Evolutionary conservation across 495 filamentous ascomycete species (phyloP).

Genomic region (Monascus purpureus): DNA sequence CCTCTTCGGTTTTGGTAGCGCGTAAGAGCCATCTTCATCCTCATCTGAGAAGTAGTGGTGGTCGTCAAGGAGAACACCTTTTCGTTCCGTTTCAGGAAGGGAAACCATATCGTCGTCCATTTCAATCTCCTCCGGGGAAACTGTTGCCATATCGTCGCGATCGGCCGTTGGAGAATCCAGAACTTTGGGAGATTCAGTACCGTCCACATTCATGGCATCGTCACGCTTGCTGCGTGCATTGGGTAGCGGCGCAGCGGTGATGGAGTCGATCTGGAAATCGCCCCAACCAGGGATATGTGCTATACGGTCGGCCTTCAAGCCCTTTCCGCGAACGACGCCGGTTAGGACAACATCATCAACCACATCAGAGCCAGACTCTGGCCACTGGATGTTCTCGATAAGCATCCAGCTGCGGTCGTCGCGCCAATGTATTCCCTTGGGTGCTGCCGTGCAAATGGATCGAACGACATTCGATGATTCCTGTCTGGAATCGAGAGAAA

Average conservation of each 20-base stretch:
- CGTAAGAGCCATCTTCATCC: slow-evolving; percentile 51
- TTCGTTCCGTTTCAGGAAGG: slow-evolving; percentile 42
- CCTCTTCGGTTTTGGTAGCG: slow-evolving; percentile 49
- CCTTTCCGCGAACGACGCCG: slow-evolving; percentile 73
- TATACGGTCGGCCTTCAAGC: slow-evolving; percentile 76
- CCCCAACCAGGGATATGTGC: slow-evolving; percentile 91
- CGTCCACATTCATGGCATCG: slow-evolving; percentile 59
- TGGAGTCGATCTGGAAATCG: slow-evolving; percentile 84
- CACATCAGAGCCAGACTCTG: slow-evolving; percentile 29
- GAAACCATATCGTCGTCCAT: slow-evolving; percentile 54
- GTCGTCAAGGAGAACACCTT: slow-evolving; percentile 84
- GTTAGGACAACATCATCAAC: slow-evolving; percentile 55
- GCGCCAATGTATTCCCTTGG: slow-evolving; percentile 86
- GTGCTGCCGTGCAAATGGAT: slow-evolving; percentile 74
- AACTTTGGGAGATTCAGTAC: slow-evolving; percentile 30
- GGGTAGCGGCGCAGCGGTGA: slow-evolving; percentile 53
- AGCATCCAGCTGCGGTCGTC: slow-evolving; percentile 93
- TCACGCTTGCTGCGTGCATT: slow-evolving; percentile 39
- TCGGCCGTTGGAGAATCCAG: slow-evolving; percentile 59
- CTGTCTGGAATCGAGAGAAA: slow-evolving; percentile 70
- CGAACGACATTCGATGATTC: slow-evolving; percentile 83
- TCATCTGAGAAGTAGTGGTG: slow-evolving; percentile 98
- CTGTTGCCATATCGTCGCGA: slow-evolving; percentile 64
- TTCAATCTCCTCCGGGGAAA: slow-evolving; percentile 73
- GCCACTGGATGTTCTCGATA: slow-evolving; percentile 66